Conservation (phyloP, 768 basidiomycete species). For the Russula emetica region DNA sequence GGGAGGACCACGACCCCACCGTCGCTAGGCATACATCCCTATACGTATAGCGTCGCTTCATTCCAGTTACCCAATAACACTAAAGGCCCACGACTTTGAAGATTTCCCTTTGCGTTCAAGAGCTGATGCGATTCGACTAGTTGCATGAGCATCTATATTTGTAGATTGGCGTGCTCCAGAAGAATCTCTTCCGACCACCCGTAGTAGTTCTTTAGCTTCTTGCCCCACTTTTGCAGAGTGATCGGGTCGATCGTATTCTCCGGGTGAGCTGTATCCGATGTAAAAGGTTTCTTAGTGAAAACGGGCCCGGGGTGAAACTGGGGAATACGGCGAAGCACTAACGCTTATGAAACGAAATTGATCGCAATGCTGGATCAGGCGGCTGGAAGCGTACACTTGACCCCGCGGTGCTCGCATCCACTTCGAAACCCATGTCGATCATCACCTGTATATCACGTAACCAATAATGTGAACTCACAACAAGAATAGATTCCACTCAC, state of each 20-base stretch:
- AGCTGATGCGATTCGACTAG: neutral
- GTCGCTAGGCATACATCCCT: neutral
- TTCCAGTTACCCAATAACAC: neutral
- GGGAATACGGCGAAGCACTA: neutral
- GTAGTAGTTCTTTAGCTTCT: slow-evolving; percentile 31
- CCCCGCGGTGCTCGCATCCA: slow-evolving; percentile 33
- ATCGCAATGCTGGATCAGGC: slow-evolving; percentile 27
- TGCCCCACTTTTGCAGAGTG: slow-evolving; percentile 31
- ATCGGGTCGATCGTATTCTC: slow-evolving; percentile 32
- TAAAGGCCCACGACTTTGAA: neutral
- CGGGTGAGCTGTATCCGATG: slow-evolving; percentile 30
- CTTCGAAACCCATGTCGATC: slow-evolving; percentile 33
- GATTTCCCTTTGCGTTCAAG: neutral
- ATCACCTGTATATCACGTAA: slow-evolving; percentile 29
- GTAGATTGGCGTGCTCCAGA: slow-evolving; percentile 14
- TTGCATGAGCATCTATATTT: neutral
- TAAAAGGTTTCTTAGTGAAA: neutral
- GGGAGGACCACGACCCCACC: slow-evolving; percentile 7
- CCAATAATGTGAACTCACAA: neutral
- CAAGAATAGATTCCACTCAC: slow-evolving; percentile 15
- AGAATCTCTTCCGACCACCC: slow-evolving; percentile 34
- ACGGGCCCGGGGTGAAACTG: neutral
- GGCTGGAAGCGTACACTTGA: slow-evolving; percentile 36
- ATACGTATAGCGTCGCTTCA: neutral
- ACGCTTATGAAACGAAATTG: slow-evolving; percentile 36